These are phyloP conservation scores for Chaetomiaceae sp. DNA, from an alignment of 2,329 filamentous ascomycete species.

Conservation along the genomic window DNA sequence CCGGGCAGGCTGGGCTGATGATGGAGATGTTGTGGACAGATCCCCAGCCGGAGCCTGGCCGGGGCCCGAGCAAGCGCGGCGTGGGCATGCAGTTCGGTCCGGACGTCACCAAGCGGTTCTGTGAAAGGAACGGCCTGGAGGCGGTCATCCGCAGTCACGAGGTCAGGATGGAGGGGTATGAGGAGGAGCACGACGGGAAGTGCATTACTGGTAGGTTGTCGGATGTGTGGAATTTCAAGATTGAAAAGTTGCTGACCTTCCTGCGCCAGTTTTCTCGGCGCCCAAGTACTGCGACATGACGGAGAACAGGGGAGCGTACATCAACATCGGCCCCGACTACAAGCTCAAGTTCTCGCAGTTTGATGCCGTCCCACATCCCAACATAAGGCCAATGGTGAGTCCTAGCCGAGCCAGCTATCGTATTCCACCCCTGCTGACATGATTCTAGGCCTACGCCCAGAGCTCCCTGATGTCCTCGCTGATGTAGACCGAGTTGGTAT, in stretches of 20 bases:
- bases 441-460: slow-evolving; percentile 70
- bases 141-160: slow-evolving; percentile 97
- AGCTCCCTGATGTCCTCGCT: slow-evolving; percentile 74
- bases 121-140: slow-evolving; percentile 89
- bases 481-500: slow-evolving; percentile 48
- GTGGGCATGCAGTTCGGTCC: slow-evolving; percentile 96
- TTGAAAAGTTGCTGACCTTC: slow-evolving; percentile 26
- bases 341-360: slow-evolving; percentile 92
- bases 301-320: slow-evolving; percentile 96
- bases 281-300: slow-evolving; percentile 97
- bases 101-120: slow-evolving; percentile 93
- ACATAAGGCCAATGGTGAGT: slow-evolving; percentile 85
- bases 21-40: slow-evolving; percentile 99
- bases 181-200: slow-evolving; percentile 90
- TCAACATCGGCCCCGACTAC: slow-evolving; percentile 89
- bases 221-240: background rate
- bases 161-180: slow-evolving; percentile 98
- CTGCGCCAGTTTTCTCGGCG: slow-evolving; percentile 76
- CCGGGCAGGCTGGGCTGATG: slow-evolving; percentile 91
- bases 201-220: slow-evolving; percentile 76
- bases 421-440: slow-evolving; percentile 22
- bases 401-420: background rate
- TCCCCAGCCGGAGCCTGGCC: slow-evolving; percentile 77
- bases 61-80: slow-evolving; percentile 92
- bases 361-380: slow-evolving; percentile 91